Evolutionary conservation across 139 green algal genomes (phyloP).

Genomic region (Asterochloris erici): DNA sequence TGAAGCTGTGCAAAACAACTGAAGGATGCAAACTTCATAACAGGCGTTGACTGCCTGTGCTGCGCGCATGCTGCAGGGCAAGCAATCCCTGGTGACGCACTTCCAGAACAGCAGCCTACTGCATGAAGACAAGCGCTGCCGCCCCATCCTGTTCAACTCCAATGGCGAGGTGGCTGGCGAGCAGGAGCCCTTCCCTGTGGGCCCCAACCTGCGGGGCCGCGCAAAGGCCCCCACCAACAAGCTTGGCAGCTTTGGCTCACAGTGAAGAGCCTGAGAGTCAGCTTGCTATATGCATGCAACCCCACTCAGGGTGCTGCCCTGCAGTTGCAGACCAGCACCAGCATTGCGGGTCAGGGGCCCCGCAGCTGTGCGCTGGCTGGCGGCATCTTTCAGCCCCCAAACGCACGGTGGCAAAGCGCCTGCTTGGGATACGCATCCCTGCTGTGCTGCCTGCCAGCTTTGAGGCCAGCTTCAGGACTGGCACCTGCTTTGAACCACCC

Average conservation of each 20-base stretch:
- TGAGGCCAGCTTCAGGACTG: too few relatives aligned
- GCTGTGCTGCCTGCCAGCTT: too few relatives aligned
- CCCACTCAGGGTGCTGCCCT: background rate
- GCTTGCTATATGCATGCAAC: background rate
- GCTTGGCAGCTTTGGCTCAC: background rate
- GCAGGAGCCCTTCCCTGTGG: slow-evolving; percentile 44
- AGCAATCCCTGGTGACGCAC: slow-evolving; percentile 84
- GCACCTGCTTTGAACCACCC: too few relatives aligned
- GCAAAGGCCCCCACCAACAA: background rate
- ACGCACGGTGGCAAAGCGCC: too few relatives aligned
- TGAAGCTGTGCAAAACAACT: too few relatives aligned
- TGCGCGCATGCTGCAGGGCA: slow-evolving; percentile 51
- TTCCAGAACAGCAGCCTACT: slow-evolving; percentile 97
- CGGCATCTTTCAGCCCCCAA: too few relatives aligned
- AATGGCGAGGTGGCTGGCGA: slow-evolving; percentile 40
- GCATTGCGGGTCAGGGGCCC: too few relatives aligned
- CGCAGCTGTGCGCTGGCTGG: too few relatives aligned
- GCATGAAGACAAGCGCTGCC: slow-evolving; percentile 98
- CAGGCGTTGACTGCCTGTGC: too few relatives aligned
- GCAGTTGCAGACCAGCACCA: background rate
- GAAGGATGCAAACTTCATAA: too few relatives aligned
- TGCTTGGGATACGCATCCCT: too few relatives aligned
- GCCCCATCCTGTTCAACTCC: slow-evolving; percentile 88
- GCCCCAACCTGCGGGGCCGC: slow-evolving; percentile 16
- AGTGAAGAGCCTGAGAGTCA: background rate